Evolutionary conservation across 2,329 filamentous ascomycete species (phyloP).

Genomic region (Ceratocystis ficicola): DNA sequence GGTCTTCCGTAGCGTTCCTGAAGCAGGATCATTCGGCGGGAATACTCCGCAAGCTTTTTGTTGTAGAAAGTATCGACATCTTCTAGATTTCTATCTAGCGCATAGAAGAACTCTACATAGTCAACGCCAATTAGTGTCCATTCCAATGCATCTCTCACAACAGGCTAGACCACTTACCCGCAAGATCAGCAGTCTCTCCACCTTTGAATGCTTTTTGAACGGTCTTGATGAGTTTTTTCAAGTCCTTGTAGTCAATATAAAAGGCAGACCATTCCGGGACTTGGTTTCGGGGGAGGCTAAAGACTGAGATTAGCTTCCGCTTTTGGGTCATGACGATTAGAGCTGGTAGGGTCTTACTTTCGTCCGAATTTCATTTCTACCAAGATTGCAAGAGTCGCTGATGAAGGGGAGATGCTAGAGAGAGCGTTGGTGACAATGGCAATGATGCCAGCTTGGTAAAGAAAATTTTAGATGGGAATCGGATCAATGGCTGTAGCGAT

Average conservation of each 20-base stretch:
- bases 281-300: constrained; percentile 65
- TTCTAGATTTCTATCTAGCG: constrained; percentile 91
- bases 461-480: neutral
- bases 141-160: constrained; percentile 24
- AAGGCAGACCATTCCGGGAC: constrained; percentile 75
- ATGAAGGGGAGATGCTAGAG: neutral
- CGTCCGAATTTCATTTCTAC: constrained; percentile 49
- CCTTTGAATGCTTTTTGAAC: constrained; percentile 52
- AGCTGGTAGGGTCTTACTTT: constrained; percentile 37
- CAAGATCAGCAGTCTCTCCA: constrained; percentile 71
- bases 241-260: constrained; percentile 80
- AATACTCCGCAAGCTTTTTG: constrained; percentile 78
- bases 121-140: constrained; percentile 14
- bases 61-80: constrained; percentile 96
- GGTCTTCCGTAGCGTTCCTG: constrained; percentile 75
- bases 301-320: constrained; percentile 24
- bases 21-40: constrained; percentile 71
- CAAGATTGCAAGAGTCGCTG: neutral
- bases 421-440: constrained; percentile 14
- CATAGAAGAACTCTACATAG: constrained; percentile 81
- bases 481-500: neutral
- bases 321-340: neutral
- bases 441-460: neutral
- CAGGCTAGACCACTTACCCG: constrained; percentile 46
- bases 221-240: constrained; percentile 92